Percentiles rank a stretch among this genome's conserved stretches.
phyloP scores from a whole-genome alignment of 106 monocot species.

The Allium sativum region DNA sequence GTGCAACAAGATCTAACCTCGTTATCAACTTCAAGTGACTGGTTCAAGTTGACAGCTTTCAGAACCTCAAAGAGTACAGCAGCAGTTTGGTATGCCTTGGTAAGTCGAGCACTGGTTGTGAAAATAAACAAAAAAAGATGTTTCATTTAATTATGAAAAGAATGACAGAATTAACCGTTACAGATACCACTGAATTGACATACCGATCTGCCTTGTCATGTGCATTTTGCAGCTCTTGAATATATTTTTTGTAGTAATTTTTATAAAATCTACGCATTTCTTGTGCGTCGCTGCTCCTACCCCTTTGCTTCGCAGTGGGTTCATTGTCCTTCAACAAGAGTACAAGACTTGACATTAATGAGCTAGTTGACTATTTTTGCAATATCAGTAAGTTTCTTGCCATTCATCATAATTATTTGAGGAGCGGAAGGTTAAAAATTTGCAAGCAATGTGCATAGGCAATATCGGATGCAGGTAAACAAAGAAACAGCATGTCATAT shows the following conservation, averaged over 20 bases:
- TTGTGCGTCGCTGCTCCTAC: constrained; percentile 71
- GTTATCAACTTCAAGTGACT: constrained; percentile 69
- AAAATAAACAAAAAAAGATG: background rate
- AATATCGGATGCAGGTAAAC: too few species aligned
- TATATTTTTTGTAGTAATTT: constrained; percentile 78
- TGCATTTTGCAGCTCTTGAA: constrained; percentile 81
- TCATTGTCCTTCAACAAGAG: constrained; percentile 54
- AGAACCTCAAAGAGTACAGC: constrained; percentile 89
- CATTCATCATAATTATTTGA: too few species aligned
- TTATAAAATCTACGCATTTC: constrained; percentile 92
- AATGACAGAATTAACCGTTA: background rate
- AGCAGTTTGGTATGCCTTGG: constrained; percentile 93
- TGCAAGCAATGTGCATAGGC: too few species aligned
- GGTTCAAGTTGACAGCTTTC: constrained; percentile 67
- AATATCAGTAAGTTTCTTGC: too few species aligned
- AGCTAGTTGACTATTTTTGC: too few species aligned
- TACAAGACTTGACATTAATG: background rate
- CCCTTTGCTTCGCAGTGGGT: constrained; percentile 66
- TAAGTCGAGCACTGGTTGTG: constrained; percentile 59
- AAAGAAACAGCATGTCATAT: too few species aligned
- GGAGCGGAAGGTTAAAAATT: too few species aligned
- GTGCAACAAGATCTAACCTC: constrained; percentile 22
- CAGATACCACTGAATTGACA: constrained; percentile 13
- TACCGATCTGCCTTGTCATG: constrained; percentile 93
- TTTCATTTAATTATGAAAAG: background rate